phyloP scores from a whole-genome alignment of 495 filamentous ascomycete species.

The Penicillium manginii region DNA sequence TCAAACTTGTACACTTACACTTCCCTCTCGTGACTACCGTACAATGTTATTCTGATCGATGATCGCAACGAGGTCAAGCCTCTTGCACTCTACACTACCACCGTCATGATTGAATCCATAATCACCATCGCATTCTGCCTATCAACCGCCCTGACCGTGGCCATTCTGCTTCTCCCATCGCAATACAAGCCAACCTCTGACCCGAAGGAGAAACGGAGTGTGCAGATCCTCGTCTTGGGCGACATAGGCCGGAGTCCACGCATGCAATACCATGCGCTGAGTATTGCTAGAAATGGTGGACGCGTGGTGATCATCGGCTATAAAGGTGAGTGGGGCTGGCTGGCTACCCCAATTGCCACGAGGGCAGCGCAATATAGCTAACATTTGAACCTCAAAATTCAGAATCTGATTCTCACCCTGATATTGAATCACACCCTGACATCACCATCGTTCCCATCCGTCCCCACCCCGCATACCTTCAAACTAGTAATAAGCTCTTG shows the following conservation, averaged over 20 bases:
- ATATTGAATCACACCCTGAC: slow-evolving; percentile 63
- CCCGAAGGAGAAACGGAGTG: slow-evolving; percentile 31
- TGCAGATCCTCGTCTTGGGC: slow-evolving; percentile 93
- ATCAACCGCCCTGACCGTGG: slow-evolving; percentile 52
- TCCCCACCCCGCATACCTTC: slow-evolving; percentile 62
- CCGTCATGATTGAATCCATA: slow-evolving; percentile 45
- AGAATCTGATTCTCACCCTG: slow-evolving; percentile 76
- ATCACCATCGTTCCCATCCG: slow-evolving; percentile 71
- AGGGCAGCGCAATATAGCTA: not conserved
- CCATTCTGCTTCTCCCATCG: slow-evolving; percentile 56
- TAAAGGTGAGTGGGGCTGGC: slow-evolving; percentile 56
- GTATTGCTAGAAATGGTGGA: slow-evolving; percentile 82
- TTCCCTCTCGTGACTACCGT: not conserved
- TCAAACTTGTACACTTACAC: not conserved
- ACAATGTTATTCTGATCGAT: too few species aligned
- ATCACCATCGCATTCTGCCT: slow-evolving; percentile 51
- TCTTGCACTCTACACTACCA: not conserved
- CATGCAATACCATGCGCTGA: slow-evolving; percentile 98
- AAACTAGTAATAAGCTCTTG: slow-evolving; percentile 69
- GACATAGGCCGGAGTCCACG: slow-evolving; percentile 95
- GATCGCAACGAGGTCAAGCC: not conserved
- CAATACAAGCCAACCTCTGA: slow-evolving; percentile 41
- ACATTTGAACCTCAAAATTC: slow-evolving; percentile 4
- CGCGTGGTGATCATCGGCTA: slow-evolving; percentile 89
- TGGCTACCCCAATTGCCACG: not conserved